Conservation (phyloP, 371 early-diverging fungal species). For the Mucor velutinosus region DNA sequence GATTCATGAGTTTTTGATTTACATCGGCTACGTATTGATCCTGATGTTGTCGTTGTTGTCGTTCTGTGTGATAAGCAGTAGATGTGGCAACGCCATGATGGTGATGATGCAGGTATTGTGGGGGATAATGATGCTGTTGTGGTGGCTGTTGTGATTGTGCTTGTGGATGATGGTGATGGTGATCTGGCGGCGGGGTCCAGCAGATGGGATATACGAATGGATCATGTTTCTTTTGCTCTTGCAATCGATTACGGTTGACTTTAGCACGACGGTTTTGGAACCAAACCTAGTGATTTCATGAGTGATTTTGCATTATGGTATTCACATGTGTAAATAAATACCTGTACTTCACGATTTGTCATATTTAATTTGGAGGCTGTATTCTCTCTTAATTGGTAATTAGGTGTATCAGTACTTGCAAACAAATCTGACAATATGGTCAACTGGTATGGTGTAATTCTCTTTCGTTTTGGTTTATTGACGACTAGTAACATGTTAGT, state of each 20-base stretch:
- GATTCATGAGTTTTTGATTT: not conserved
- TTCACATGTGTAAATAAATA: conserved; percentile 22
- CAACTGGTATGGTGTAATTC: conserved; percentile 76
- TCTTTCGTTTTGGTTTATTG: conserved; percentile 71
- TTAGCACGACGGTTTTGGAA: conserved; percentile 35
- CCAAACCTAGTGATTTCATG: conserved; percentile 22
- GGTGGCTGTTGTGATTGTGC: not conserved
- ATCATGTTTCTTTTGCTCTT: conserved; percentile 23
- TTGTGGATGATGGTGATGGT: conserved; percentile 1
- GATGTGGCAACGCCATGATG: not conserved
- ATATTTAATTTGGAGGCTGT: conserved; percentile 85
- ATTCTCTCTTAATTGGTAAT: conserved; percentile 80
- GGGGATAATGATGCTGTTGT: not conserved
- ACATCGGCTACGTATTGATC: not conserved
- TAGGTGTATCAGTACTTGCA: conserved; percentile 84
- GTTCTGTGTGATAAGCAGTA: not conserved
- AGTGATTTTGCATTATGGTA: not conserved
- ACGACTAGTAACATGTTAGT: not conserved
- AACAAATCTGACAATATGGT: conserved; percentile 68
- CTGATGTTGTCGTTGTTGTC: not conserved
- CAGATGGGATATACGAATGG: conserved; percentile 19
- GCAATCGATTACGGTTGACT: conserved; percentile 32
- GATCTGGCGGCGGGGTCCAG: conserved; percentile 13
- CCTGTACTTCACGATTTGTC: conserved; percentile 94
- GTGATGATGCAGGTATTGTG: not conserved